A percentile compares a stretch with the other conserved stretches of the same genome.
Conservation (phyloP, 2,329 filamentous ascomycete genomes). For the Phaeosphaeria sp. region DNA sequence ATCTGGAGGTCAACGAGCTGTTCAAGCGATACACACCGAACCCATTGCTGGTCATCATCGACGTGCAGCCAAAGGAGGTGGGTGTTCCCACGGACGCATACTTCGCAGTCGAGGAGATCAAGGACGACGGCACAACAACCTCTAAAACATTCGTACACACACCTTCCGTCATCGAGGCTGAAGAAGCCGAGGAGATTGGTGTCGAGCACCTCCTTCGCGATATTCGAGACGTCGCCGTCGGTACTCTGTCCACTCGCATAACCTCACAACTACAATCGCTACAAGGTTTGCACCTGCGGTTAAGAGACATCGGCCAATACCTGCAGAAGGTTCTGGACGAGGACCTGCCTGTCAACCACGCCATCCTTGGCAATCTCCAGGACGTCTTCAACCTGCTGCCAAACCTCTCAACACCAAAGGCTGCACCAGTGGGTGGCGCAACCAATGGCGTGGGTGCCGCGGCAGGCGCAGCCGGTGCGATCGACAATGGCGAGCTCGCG, state of each 20-base stretch:
- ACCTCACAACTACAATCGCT: conserved; percentile 97
- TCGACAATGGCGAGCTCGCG: conserved; percentile 83
- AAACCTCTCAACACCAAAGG: conserved; percentile 85
- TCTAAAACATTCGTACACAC: conserved; percentile 98
- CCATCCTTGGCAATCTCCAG: conserved; percentile 96
- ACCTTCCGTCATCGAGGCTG: conserved; percentile 96
- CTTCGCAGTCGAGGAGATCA: conserved; percentile 99
- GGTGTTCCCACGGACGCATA: conserved; percentile 98
- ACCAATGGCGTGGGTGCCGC: conserved; percentile 59
- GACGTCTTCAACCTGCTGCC: conserved; percentile 98
- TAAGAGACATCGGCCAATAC: conserved; percentile 95
- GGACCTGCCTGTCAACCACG: conserved; percentile 93
- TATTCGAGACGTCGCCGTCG: conserved; percentile 96
- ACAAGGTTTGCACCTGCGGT: conserved; percentile 90
- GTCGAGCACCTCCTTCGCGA: conserved; percentile 97
- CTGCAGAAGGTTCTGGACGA: conserved; percentile 94
- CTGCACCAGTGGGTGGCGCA: conserved; percentile 58
- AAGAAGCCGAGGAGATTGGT: conserved; percentile 98
- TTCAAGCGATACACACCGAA: conserved; percentile 99
- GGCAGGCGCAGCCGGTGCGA: conserved; percentile 52
- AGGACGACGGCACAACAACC: conserved; percentile 97
- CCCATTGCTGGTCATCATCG: conserved; percentile 94
- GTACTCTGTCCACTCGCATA: conserved; percentile 93
- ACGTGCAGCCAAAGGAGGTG: conserved; percentile 97
- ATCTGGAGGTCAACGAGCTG: conserved; percentile 98